Base-by-base conservation (phyloP, 2,329 filamentous ascomycete genomes). In the Elsinoe fawcettii region DNA sequence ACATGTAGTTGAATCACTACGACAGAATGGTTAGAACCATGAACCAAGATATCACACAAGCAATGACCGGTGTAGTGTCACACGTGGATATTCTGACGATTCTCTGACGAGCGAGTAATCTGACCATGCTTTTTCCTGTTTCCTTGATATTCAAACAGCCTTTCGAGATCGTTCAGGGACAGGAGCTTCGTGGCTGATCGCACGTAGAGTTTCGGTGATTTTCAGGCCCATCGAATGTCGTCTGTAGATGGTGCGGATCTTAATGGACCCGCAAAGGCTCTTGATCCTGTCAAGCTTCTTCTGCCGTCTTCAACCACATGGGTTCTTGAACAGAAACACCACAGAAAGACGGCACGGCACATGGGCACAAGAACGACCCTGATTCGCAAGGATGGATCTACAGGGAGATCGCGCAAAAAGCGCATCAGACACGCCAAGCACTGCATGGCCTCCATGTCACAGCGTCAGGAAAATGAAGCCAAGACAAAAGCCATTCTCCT, bases 221-320 rank as follows among this genome's bases (percentile, higher is more conserved):
- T 51, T 51, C 46, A 34, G 46, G 46, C 27, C 46, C 46, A 23
- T 20, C 16, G n/a, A 6, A 5, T 44, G 39, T 44, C 39, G 39
- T 44, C 39, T 20, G 16, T 8, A 44, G 16, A 44, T 44, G 22
- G 39, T 16, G 27, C 46, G 25, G 46, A 32, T 51, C 46, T 51
- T 51, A 12, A 14, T 18, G 12, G 25, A 32, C 25, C 25, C 46
- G 25, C 20, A 20, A 34, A 11, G 46, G 30, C 46, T 32, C 25
- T 34, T 51, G n/a, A 51, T 51, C 14, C 5, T 25, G 25, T 51
- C 18, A 51, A 51, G 46, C 46, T 51, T 51, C 23, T 20, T 51
- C 23, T 51, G 46, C 46, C 46, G 46, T 34, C 25, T 18, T 32
- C 46, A 11, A 27, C 4, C 34, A 37, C 34, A 37, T 14, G 34